A percentile compares a stretch with the other conserved stretches of the same genome.
phyloP scores from a whole-genome alignment of 805 yeast genomes.

The Myxozyma geophila region DNA sequence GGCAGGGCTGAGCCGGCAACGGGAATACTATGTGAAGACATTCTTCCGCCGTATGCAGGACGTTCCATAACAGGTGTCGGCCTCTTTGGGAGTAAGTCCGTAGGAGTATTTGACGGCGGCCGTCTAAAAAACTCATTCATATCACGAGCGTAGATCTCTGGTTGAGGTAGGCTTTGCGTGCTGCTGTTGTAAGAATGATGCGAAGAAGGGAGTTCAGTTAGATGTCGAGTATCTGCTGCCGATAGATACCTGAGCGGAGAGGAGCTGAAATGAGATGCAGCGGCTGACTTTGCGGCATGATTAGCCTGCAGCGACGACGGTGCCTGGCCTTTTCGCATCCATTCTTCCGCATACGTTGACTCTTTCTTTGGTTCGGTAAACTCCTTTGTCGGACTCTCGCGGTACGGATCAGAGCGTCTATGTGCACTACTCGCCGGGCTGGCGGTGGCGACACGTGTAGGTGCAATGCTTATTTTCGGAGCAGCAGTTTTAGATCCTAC shows the following conservation, averaged over 20 bases:
- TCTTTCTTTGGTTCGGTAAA: neutral
- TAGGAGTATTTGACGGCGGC: slow-evolving; percentile 10
- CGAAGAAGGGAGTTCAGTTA: slow-evolving; percentile 7
- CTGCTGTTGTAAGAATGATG: slow-evolving; percentile 29
- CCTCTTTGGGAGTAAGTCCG: slow-evolving; percentile 27
- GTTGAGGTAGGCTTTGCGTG: neutral
- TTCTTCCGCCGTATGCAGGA: slow-evolving; percentile 18
- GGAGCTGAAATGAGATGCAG: slow-evolving; percentile 9
- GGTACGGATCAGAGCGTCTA: neutral
- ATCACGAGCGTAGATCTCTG: slow-evolving; percentile 40
- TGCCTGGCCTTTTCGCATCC: slow-evolving; percentile 7
- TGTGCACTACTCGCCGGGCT: neutral
- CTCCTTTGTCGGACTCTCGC: neutral
- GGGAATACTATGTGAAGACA: slow-evolving; percentile 27
- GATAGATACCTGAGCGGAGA: slow-evolving; percentile 3
- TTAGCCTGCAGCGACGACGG: neutral
- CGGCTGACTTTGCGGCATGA: neutral
- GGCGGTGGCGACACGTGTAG: neutral
- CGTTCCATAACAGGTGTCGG: slow-evolving; percentile 30
- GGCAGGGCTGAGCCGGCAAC: slow-evolving; percentile 21
- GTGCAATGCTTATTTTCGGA: neutral
- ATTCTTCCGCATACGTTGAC: slow-evolving; percentile 3
- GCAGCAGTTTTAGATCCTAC: slow-evolving; percentile 1
- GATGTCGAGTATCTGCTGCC: slow-evolving; percentile 12
- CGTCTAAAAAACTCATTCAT: slow-evolving; percentile 42